Base-by-base conservation (phyloP, 495 filamentous ascomycete genomes). In the Choiromyces venosus region DNA sequence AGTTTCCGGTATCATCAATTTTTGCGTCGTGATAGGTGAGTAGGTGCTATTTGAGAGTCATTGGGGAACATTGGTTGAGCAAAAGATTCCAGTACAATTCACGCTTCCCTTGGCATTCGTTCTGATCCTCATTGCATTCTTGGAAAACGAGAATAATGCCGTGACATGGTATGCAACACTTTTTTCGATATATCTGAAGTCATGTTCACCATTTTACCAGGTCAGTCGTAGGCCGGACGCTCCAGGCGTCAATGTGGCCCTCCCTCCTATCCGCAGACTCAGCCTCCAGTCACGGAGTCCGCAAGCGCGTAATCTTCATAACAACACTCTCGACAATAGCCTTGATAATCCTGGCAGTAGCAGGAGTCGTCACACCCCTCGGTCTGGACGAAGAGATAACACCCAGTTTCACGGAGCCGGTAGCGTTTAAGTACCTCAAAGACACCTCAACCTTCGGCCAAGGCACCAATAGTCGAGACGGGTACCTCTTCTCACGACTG, bases 331-430 rank as follows among this genome's bases (percentile, higher is more conserved):
- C 71, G n/a, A 68, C 72, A 19, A 9, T 75, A 33, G 33, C 71
- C 6, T 14, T 74, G 21, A 37, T 79, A 1, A 25, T 82, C 6
- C 29, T 78, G 0, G 68, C 76, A 0, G 56, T 81, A 33, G 78
- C 80, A 4, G 69, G 71, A 10, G 78, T 83, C 14, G 74, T 82
- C 38, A 82, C 82, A 1, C 82, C 82, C 12, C 74, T 83, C 19
- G 82, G 82, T 14, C 73, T 83, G n/a, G 80, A 77, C 65, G 70
- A 82, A 3, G 68, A 71, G 2, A 46, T 83, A 35, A 61, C 65
- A 4, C 75, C 75, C 21, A 18, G 37, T 12, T 3, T 25, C 4
- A 37, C 40, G 2, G 70, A 37, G 1, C 42, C 35, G n/a, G 69
- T 65, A 16, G 5, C 35, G 12, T 83, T 82, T 66, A n/a, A 37